A percentile compares a stretch with the other conserved stretches of the same genome.
Conservation (phyloP, 495 filamentous ascomycete species). For the Penicillium cataractarum region DNA sequence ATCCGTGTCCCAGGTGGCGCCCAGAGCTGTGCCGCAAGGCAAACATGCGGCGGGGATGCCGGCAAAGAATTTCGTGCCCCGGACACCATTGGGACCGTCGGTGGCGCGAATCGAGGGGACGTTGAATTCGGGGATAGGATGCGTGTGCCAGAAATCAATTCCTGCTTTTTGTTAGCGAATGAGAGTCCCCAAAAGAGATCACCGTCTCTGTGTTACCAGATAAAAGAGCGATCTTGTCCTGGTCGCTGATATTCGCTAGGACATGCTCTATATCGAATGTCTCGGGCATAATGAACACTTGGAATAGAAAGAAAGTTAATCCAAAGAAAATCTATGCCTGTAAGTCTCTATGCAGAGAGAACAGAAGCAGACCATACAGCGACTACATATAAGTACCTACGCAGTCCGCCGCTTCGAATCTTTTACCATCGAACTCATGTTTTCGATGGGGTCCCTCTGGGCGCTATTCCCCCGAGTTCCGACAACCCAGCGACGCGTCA, state of each 20-base stretch:
- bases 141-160: slow-evolving; percentile 72
- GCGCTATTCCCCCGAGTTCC: not conserved
- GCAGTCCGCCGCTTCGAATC: slow-evolving; percentile 5
- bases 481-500: slow-evolving; percentile 7
- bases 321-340: slow-evolving; percentile 15
- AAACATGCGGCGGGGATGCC: slow-evolving; percentile 64
- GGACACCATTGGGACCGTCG: slow-evolving; percentile 70
- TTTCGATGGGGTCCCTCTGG: slow-evolving; percentile 3
- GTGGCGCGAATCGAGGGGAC: slow-evolving; percentile 61
- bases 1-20: slow-evolving; percentile 63
- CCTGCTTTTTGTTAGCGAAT: slow-evolving; percentile 21
- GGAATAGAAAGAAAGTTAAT: slow-evolving; percentile 11
- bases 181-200: not conserved
- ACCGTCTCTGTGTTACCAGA: slow-evolving; percentile 19
- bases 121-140: slow-evolving; percentile 61
- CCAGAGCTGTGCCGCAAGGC: slow-evolving; percentile 64
- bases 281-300: slow-evolving; percentile 19
- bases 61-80: slow-evolving; percentile 66
- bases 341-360: slow-evolving; percentile 9
- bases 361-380: slow-evolving; percentile 4
- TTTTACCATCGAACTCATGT: not conserved
- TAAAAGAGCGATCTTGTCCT: slow-evolving; percentile 38
- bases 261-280: slow-evolving; percentile 38
- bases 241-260: slow-evolving; percentile 29
- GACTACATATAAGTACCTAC: slow-evolving; percentile 11